Base-by-base conservation (phyloP, 768 basidiomycete genomes). In the Serendipita indica region DNA sequence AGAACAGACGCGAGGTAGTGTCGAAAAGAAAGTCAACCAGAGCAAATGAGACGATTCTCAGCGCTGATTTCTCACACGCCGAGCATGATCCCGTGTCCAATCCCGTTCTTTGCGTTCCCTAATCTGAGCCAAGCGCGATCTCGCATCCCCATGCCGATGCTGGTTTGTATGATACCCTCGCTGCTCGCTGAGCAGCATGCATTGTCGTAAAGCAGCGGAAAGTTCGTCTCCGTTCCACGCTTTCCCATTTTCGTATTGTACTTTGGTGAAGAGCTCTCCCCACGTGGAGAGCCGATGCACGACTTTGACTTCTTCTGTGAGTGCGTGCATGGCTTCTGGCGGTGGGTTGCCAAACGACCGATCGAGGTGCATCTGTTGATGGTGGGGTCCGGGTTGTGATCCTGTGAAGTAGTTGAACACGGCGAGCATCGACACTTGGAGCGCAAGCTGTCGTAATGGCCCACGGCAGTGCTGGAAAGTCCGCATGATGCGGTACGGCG, bases 241-340 rank as follows among this genome's bases (percentile, higher is more conserved):
- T 28, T 16, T 28, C 25, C 49, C 49, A 28, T 54, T 54, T 27
- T 54, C 32, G n/a, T 54, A 54, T 54, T 54, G 49, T n/a, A 54
- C 49, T 54, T 54, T 54, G 0, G 49, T 54, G 49, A 54, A 54
- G 49, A 54, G 30, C 16, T 54, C 49, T 16, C 32, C 49, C 49
- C 49, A 54, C 20, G 49, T 25, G n/a, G 49, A 28, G 2, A 54
- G 49, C n/a, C 49, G 49, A 18, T 28, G 32, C 2, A 27, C 30
- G 32, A 28, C 49, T 33, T 54, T 54, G 0, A 33, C 32, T 54
- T 54, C 49, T 18, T 54, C 49, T 18, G 49, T 33, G 0, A 54
- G 30, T 27, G 49, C 32, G 25, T 12, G 22, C n/a, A 33, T 33
- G 2, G 49, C 49, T 28, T 54, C 25, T 16, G 49, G 2, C 12